These are phyloP conservation scores for Candida mesenterica DNA, from an alignment of 1,139 yeast genomes.

Conservation along the genomic window DNA sequence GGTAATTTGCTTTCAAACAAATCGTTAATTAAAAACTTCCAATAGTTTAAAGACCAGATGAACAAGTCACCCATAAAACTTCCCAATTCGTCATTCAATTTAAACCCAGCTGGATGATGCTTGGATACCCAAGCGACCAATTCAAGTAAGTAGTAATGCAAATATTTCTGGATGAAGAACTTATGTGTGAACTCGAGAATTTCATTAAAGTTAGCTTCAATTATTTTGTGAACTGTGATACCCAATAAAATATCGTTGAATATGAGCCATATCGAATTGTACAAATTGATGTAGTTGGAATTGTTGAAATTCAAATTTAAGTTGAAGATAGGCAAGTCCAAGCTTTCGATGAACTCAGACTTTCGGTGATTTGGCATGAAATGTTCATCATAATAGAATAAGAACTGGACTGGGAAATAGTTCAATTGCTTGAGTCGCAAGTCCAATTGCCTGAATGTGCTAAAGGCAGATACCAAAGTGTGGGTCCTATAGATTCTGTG, in stretches of 20 bases:
- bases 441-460: conserved; percentile 76
- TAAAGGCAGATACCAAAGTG: conserved; percentile 42
- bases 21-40: conserved; percentile 38
- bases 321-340: conserved; percentile 39
- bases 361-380: conserved; percentile 16
- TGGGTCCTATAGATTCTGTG: conserved; percentile 15
- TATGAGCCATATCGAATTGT: conserved; percentile 86
- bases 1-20: conserved; percentile 11
- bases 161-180: conserved; percentile 30
- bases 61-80: conserved; percentile 83
- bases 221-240: conserved; percentile 49
- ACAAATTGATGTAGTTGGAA: conserved; percentile 82
- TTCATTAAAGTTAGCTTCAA: conserved; percentile 42
- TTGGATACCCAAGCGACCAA: conserved; percentile 75
- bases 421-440: conserved; percentile 74
- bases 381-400: conserved; percentile 45
- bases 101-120: conserved; percentile 88
- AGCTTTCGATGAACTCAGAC: conserved; percentile 3
- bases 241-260: conserved; percentile 82
- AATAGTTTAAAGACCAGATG: conserved; percentile 77
- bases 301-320: conserved; percentile 42
- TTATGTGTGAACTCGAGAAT: conserved; percentile 36
- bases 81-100: conserved; percentile 84
- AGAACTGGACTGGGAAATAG: conserved; percentile 78
- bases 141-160: conserved; percentile 36